A percentile compares a stretch with the other conserved stretches of the same genome.
These are phyloP conservation scores for Apiospora kogelbergensis DNA, from an alignment of 2,329 filamentous ascomycete genomes.

Conservation along the genomic window DNA sequence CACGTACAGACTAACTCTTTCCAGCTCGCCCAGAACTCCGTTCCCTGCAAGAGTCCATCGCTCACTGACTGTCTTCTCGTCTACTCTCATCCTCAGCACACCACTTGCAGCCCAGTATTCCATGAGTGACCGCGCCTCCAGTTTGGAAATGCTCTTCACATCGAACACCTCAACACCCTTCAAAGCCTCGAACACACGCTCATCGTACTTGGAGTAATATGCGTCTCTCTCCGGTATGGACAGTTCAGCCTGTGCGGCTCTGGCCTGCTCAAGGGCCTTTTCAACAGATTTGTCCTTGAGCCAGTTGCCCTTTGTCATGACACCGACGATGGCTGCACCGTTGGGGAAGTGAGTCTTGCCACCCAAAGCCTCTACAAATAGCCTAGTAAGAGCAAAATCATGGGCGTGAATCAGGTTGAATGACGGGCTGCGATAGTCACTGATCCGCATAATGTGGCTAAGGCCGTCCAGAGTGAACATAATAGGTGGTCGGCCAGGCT, in stretches of 20 bases:
- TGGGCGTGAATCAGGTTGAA: slow-evolving; percentile 81
- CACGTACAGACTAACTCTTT: slow-evolving; percentile 56
- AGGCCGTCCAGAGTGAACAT: slow-evolving; percentile 79
- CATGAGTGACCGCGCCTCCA: slow-evolving; percentile 77
- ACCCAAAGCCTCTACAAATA: slow-evolving; percentile 72
- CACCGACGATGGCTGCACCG: slow-evolving; percentile 76
- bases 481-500: slow-evolving; percentile 50
- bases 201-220: slow-evolving; percentile 57
- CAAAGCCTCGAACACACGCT: slow-evolving; percentile 53
- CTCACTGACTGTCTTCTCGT: slow-evolving; percentile 71
- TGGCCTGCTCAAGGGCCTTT: slow-evolving; percentile 61
- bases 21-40: slow-evolving; percentile 80
- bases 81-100: slow-evolving; percentile 68
- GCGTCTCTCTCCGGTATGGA: slow-evolving; percentile 46
- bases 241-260: slow-evolving; percentile 38
- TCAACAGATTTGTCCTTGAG: slow-evolving; percentile 66
- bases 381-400: slow-evolving; percentile 73
- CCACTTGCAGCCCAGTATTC: slow-evolving; percentile 94
- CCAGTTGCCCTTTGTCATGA: slow-evolving; percentile 71
- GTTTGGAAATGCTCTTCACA: slow-evolving; percentile 68
- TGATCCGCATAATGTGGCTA: slow-evolving; percentile 75
- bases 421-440: slow-evolving; percentile 71
- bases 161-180: slow-evolving; percentile 52
- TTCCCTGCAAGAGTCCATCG: slow-evolving; percentile 82
- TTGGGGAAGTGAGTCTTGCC: slow-evolving; percentile 60